Percentiles rank a stretch among this genome's conserved stretches.
These are phyloP conservation scores for Ustulina deusta DNA, from an alignment of 2,329 filamentous ascomycete genomes.

Conservation along the genomic window DNA sequence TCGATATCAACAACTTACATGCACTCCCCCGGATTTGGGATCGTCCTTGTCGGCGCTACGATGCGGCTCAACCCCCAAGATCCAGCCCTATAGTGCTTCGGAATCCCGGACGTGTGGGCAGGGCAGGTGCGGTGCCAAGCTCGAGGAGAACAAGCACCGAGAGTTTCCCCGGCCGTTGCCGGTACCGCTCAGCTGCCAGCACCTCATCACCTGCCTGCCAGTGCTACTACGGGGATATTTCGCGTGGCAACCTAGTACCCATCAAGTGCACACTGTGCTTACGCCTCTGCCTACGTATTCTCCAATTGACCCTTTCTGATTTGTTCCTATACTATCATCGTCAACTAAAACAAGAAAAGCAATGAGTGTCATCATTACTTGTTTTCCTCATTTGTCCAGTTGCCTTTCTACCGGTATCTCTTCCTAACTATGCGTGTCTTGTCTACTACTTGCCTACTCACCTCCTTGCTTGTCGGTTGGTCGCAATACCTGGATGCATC, in stretches of 20 bases:
- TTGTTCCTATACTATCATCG: not conserved
- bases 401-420: not conserved
- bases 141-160: slow-evolving; percentile 26
- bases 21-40: slow-evolving; percentile 49
- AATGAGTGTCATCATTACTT: not conserved
- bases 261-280: not conserved
- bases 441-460: not conserved
- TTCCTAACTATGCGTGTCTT: not conserved
- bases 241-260: too few species aligned
- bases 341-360: not conserved
- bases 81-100: slow-evolving; percentile 52
- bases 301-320: not conserved
- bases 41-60: slow-evolving; percentile 53
- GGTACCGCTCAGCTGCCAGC: slow-evolving; percentile 32
- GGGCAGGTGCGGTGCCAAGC: slow-evolving; percentile 38
- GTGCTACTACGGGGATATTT: too few species aligned
- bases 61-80: slow-evolving; percentile 54
- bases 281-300: not conserved
- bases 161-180: slow-evolving; percentile 23
- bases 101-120: slow-evolving; percentile 46
- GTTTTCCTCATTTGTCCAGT: not conserved
- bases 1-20: slow-evolving; percentile 46
- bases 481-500: not conserved
- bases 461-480: not conserved
- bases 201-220: slow-evolving; percentile 13